Percentiles rank a stretch among this genome's conserved stretches.
Evolutionary conservation across 352 stramenopile genomes (phyloP).

Genomic region (Thraustochytrium sp.): DNA sequence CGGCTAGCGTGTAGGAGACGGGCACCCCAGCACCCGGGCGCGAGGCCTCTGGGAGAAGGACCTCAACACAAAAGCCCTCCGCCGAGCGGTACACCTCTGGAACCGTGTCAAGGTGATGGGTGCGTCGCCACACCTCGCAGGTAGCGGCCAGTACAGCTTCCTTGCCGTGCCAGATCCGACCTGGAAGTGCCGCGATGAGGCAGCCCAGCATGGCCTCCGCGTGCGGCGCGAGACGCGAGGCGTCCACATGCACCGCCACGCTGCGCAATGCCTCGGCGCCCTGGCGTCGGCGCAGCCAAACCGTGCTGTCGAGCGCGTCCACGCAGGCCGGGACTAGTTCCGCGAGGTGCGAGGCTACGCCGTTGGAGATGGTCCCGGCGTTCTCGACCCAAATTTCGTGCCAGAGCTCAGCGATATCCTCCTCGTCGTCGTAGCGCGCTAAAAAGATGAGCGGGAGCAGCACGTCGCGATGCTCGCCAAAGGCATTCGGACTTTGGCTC

Average conservation of each 20-base stretch:
- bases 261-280: slow-evolving; percentile 9
- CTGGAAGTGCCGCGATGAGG: background rate
- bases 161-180: slow-evolving; percentile 26
- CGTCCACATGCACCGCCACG: background rate
- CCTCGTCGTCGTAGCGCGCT: slow-evolving; percentile 15
- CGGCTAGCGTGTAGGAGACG: background rate
- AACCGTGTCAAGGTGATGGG: background rate
- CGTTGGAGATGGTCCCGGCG: slow-evolving; percentile 13
- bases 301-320: background rate
- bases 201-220: background rate
- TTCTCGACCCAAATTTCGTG: slow-evolving; percentile 15
- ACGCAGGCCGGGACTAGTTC: background rate
- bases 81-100: background rate
- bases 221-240: background rate
- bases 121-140: background rate
- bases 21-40: background rate
- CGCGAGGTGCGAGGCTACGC: background rate
- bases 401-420: slow-evolving; percentile 8
- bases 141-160: background rate
- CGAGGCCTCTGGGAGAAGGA: background rate
- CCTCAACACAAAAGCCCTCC: background rate
- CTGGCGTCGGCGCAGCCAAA: slow-evolving; percentile 25
- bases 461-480: background rate
- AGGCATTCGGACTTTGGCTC: background rate
- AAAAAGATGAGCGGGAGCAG: slow-evolving; percentile 13